phyloP scores from a whole-genome alignment of 2,329 filamentous ascomycete species.

The Pseudopithomyces chartarum region DNA sequence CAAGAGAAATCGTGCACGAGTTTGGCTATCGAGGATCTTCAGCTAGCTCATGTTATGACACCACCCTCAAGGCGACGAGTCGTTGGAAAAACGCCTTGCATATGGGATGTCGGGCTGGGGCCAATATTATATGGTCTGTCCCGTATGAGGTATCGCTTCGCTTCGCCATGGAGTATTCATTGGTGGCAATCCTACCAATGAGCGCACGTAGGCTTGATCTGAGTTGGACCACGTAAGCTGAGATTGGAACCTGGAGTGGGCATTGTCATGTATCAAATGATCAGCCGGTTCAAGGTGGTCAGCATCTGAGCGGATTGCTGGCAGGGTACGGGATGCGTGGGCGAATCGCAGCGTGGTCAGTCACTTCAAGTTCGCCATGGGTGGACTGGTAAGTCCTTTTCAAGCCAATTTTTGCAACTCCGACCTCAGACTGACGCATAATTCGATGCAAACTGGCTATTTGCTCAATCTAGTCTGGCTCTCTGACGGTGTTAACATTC shows the following conservation, averaged over 20 bases:
- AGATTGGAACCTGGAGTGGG: not conserved
- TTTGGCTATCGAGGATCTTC: too few relatives aligned
- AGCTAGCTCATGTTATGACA: not conserved
- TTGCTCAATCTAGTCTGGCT: not conserved
- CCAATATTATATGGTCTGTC: not conserved
- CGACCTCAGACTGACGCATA: not conserved
- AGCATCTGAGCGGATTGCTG: not conserved
- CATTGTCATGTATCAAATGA: not conserved
- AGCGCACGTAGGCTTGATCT: not conserved
- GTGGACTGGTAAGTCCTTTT: not conserved
- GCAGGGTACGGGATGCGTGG: not conserved
- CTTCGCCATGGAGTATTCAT: not conserved
- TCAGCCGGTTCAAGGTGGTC: not conserved
- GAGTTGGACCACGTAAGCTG: slow-evolving; percentile 1
- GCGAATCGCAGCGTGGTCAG: not conserved
- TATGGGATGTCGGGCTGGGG: not conserved
- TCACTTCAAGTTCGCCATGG: not conserved
- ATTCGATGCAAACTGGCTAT: not conserved
- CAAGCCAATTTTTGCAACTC: not conserved
- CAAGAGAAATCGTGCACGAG: too few relatives aligned
- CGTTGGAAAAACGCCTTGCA: not conserved
- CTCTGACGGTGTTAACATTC: too few relatives aligned
- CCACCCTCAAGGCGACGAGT: not conserved
- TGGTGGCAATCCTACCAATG: slow-evolving; percentile 3
- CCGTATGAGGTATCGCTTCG: not conserved